Percentiles rank a stretch among this genome's conserved stretches.
These are phyloP conservation scores for Phialocephala subalpina DNA, from an alignment of 2,329 filamentous ascomycete species.

Conservation along the genomic window DNA sequence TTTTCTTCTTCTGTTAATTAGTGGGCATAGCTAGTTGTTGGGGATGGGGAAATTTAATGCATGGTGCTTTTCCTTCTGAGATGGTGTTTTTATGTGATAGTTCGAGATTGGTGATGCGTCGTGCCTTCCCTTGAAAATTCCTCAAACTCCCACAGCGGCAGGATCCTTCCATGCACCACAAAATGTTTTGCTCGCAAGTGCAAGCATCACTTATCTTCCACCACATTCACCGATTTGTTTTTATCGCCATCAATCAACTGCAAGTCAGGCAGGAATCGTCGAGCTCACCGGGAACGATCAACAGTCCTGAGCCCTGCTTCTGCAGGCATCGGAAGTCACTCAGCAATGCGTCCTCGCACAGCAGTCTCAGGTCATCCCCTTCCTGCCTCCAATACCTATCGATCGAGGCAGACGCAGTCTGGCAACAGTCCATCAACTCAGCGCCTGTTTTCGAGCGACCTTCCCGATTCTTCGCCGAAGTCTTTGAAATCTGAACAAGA, in stretches of 20 bases:
- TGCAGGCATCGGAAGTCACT: background rate
- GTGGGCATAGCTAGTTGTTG: background rate
- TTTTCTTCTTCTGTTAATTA: background rate
- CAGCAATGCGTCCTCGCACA: background rate
- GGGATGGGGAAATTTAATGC: background rate
- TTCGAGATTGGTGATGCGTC: background rate
- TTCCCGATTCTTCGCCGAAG: background rate
- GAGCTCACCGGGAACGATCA: background rate
- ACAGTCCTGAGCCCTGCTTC: background rate
- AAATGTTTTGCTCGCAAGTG: background rate
- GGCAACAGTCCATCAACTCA: background rate
- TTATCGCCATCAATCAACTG: too few species aligned
- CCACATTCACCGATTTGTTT: background rate
- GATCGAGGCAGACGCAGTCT: background rate
- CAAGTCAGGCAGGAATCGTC: background rate
- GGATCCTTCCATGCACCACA: background rate
- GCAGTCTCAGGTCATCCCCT: background rate
- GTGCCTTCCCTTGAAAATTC: background rate
- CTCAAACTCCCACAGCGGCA: background rate
- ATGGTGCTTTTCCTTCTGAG: background rate
- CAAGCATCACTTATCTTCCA: background rate
- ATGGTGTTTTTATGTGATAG: background rate
- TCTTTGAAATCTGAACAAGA: background rate
- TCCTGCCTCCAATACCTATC: background rate
- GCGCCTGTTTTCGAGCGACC: background rate